A percentile compares a stretch with the other conserved stretches of the same genome.
These are phyloP conservation scores for Umbelopsis ramanniana DNA, from an alignment of 192 early-diverging fungal genomes.

Conservation along the genomic window DNA sequence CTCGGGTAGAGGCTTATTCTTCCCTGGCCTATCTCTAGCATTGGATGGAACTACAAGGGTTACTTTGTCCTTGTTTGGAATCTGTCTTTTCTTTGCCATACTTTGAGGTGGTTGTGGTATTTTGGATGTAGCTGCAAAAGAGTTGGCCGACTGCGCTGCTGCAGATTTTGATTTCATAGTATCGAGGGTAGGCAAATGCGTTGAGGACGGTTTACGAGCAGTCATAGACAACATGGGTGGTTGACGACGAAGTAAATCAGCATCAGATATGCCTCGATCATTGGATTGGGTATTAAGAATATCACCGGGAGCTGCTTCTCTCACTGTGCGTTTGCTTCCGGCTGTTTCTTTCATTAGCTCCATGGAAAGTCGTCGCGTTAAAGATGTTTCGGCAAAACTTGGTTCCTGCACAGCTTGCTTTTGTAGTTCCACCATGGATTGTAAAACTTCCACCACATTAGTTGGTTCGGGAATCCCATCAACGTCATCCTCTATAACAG, in stretches of 20 bases:
- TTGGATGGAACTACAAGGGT: background rate
- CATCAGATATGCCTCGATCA: background rate
- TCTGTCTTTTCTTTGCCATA: slow-evolving; percentile 17
- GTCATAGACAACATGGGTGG: slow-evolving; percentile 2
- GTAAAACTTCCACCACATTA: slow-evolving; percentile 7
- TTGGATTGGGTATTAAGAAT: slow-evolving; percentile 11
- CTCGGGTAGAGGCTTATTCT: background rate
- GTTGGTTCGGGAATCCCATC: background rate
- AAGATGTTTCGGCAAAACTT: background rate
- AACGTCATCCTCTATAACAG: background rate
- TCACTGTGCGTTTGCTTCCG: background rate
- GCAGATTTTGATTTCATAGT: background rate
- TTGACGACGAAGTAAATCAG: slow-evolving; percentile 8
- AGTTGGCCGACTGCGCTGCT: background rate
- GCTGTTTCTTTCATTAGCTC: slow-evolving; percentile 38
- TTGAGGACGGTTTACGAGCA: background rate
- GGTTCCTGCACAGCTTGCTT: background rate
- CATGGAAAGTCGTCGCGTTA: slow-evolving; percentile 31
- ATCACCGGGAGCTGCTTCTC: background rate
- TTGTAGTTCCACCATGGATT: slow-evolving; percentile 8
- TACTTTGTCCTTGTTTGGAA: background rate
- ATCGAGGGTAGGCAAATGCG: background rate
- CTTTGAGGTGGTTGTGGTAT: slow-evolving; percentile 17
- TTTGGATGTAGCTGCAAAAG: background rate
- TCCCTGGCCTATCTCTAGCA: background rate